Conservation (phyloP, 2,329 filamentous ascomycete species). For the Sporothrix protearum region DNA sequence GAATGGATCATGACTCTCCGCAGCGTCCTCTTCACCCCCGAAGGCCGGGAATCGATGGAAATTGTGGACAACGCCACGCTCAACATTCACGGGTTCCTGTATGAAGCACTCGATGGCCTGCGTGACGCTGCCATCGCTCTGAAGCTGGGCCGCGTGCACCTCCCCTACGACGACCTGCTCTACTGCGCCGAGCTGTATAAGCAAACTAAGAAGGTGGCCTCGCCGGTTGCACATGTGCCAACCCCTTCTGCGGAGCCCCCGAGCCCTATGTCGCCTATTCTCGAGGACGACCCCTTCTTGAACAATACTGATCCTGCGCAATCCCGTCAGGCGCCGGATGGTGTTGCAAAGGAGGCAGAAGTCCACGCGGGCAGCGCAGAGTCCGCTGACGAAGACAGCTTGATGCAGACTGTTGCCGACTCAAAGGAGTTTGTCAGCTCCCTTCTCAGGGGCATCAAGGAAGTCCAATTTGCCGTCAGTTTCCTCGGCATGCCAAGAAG, state of each 20-base stretch:
- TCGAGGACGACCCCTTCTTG: conserved; percentile 11
- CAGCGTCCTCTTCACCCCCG: conserved; percentile 83
- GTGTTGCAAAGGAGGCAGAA: background rate
- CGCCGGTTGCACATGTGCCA: conserved; percentile 30
- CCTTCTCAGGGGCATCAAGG: conserved; percentile 85
- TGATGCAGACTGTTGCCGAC: conserved; percentile 82
- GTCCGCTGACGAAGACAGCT: conserved; percentile 48
- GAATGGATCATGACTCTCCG: conserved; percentile 90
- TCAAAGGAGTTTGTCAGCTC: conserved; percentile 91
- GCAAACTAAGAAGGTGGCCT: conserved; percentile 41
- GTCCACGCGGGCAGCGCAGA: background rate
- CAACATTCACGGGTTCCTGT: conserved; percentile 87
- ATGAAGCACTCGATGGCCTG: conserved; percentile 79
- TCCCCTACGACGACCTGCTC: conserved; percentile 83
- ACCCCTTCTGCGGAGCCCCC: conserved; percentile 31
- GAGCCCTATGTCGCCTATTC: conserved; percentile 14
- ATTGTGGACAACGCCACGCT: conserved; percentile 82
- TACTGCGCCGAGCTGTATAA: conserved; percentile 58
- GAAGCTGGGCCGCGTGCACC: conserved; percentile 84
- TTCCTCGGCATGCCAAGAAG: conserved; percentile 78
- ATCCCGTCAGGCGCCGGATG: background rate
- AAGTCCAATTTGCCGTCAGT: conserved; percentile 92
- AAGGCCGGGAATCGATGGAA: conserved; percentile 80
- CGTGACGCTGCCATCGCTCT: conserved; percentile 85
- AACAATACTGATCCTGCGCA: background rate